A percentile compares a stretch with the other conserved stretches of the same genome.
phyloP scores from a whole-genome alignment of 164 flowering plant species.

The Stephania cephalantha region DNA sequence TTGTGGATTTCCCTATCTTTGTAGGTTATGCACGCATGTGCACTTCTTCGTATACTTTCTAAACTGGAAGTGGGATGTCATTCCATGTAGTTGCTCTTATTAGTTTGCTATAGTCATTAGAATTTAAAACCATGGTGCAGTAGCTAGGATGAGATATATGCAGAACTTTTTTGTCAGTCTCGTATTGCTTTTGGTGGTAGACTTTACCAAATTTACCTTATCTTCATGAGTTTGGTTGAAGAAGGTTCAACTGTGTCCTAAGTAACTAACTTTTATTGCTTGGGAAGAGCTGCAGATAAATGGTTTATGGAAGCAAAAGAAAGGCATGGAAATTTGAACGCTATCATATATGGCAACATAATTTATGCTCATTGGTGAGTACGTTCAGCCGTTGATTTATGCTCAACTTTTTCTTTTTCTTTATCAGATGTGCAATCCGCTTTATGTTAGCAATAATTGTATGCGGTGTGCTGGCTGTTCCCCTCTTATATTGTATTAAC shows the following conservation, averaged over 20 bases:
- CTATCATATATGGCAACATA: constrained; percentile 73
- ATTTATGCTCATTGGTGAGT: constrained; percentile 88
- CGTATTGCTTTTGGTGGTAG: too few species aligned
- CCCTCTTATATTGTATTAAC: background rate
- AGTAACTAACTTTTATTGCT: constrained; percentile 17
- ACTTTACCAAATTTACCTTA: too few species aligned
- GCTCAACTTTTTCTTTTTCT: background rate
- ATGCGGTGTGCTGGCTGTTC: background rate
- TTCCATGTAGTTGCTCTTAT: background rate
- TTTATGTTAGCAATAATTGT: background rate
- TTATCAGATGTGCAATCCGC: too few species aligned
- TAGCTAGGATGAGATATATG: too few species aligned
- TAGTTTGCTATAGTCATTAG: background rate
- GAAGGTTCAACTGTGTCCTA: background rate
- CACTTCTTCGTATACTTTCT: background rate
- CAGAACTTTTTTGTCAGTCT: too few species aligned
- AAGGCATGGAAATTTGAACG: constrained; percentile 51
- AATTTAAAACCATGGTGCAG: background rate
- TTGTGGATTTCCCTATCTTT: background rate
- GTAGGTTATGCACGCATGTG: background rate
- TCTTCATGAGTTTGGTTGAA: too few species aligned
- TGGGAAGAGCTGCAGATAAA: constrained; percentile 85
- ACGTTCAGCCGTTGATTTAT: background rate
- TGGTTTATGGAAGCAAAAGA: constrained; percentile 93
- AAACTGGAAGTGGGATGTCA: background rate